A percentile compares a stretch with the other conserved stretches of the same genome.
Conservation (phyloP, 345 rosid species). For the Microcos paniculata region DNA sequence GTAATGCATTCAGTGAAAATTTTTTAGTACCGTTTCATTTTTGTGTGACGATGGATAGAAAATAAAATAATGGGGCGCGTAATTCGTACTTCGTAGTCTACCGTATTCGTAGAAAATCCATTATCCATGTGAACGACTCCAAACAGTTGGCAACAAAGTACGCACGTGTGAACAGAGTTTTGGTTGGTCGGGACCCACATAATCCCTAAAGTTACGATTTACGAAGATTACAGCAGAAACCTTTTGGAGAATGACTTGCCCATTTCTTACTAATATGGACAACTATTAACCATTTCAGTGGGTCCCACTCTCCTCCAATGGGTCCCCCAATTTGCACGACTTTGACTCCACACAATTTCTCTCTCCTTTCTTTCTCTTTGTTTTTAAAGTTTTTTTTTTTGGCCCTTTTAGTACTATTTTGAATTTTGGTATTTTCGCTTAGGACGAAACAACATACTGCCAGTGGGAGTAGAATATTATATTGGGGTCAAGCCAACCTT, state of each 20-base stretch:
- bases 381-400: too few relatives aligned
- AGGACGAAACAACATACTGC: too few relatives aligned
- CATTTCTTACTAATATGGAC: too few relatives aligned
- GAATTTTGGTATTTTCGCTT: too few relatives aligned
- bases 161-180: not conserved
- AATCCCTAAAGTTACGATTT: not conserved
- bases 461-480: not conserved
- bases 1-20: too few relatives aligned
- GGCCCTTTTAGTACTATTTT: too few relatives aligned
- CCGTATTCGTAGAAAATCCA: not conserved
- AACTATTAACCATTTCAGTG: not conserved
- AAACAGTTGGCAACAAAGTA: not conserved
- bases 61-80: too few relatives aligned
- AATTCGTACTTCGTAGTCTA: too few relatives aligned
- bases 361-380: not conserved
- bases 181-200: not conserved
- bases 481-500: slow-evolving; percentile 12
- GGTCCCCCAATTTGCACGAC: not conserved
- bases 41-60: too few relatives aligned
- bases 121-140: slow-evolving; percentile 10
- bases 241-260: slow-evolving; percentile 14
- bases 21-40: too few relatives aligned
- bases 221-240: not conserved
- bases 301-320: too few relatives aligned
- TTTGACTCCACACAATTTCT: not conserved